Percentiles rank a stretch among this genome's conserved stretches.
These are phyloP conservation scores for Pichia sp. DNA, from an alignment of 1,139 yeast genomes.

Conservation along the genomic window DNA sequence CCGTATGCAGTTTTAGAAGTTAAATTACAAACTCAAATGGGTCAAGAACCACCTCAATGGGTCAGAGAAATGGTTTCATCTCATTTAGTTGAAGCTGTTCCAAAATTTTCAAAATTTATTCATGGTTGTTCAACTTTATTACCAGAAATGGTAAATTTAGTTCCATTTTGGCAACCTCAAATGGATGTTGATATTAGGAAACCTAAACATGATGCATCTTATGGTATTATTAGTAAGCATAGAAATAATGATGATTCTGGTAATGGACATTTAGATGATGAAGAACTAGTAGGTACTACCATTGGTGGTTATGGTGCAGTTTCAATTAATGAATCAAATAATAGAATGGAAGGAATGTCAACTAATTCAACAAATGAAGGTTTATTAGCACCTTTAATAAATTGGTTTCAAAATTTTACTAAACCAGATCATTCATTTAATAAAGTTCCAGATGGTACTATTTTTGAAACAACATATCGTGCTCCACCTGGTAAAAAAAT, in stretches of 20 bases:
- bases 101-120: constrained; percentile 92
- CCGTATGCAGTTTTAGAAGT: constrained; percentile 98
- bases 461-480: constrained; percentile 53
- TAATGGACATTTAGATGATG: constrained; percentile 41
- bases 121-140: constrained; percentile 89
- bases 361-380: constrained; percentile 12
- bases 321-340: constrained; percentile 24
- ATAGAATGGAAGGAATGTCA: constrained; percentile 23
- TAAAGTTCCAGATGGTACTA: constrained; percentile 77
- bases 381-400: constrained; percentile 13
- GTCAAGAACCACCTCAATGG: constrained; percentile 99
- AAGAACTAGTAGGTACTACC: constrained; percentile 38
- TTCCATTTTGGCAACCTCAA: constrained; percentile 98
- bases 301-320: constrained; percentile 33
- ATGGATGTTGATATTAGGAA: constrained; percentile 94
- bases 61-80: constrained; percentile 85
- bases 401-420: constrained; percentile 15
- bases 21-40: constrained; percentile 92
- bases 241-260: constrained; percentile 24
- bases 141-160: constrained; percentile 72
- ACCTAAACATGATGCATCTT: constrained; percentile 62
- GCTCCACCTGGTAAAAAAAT: constrained; percentile 77
- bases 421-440: constrained; percentile 44
- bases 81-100: constrained; percentile 95
- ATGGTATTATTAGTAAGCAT: constrained; percentile 43